Conservation (phyloP, 2,329 filamentous ascomycete genomes). For the Didymella arachidicola region DNA sequence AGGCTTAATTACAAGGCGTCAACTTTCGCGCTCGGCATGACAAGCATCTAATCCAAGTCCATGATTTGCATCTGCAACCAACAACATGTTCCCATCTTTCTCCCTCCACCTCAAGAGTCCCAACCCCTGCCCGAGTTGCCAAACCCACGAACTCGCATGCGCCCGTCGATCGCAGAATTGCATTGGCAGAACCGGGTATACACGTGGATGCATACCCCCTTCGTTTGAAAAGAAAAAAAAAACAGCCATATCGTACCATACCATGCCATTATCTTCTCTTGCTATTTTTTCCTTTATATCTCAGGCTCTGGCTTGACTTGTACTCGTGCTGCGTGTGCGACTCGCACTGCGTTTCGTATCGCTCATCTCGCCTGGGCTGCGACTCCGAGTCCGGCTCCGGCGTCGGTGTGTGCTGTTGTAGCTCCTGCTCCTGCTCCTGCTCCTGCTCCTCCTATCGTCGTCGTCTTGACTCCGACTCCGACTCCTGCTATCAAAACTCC, state of each 20-base stretch:
- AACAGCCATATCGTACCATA: too few relatives aligned
- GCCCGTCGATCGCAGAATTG: too few relatives aligned
- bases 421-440: constrained; percentile 21
- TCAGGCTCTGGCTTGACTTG: neutral
- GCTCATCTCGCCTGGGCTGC: constrained; percentile 11
- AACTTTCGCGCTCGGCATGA: neutral
- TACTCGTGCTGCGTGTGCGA: neutral
- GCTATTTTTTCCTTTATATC: neutral
- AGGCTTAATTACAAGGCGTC: neutral
- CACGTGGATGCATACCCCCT: too few relatives aligned
- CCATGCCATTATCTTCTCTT: neutral
- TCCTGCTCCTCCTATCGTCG: constrained; percentile 2
- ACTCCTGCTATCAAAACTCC: constrained; percentile 21
- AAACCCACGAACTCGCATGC: too few relatives aligned
- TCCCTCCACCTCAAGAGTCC: too few relatives aligned
- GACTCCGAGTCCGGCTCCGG: constrained; percentile 14
- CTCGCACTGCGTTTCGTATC: neutral
- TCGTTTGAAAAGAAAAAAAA: too few relatives aligned
- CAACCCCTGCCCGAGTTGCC: too few relatives aligned
- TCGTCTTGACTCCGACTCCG: too few relatives aligned
- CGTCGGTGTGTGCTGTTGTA: constrained; percentile 22
- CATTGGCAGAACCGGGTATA: too few relatives aligned
- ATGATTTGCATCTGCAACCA: too few relatives aligned
- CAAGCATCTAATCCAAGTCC: too few relatives aligned
- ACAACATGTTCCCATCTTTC: too few relatives aligned